Conservation (phyloP, 352 stramenopile genomes). For the Stramenopiles sp. region DNA sequence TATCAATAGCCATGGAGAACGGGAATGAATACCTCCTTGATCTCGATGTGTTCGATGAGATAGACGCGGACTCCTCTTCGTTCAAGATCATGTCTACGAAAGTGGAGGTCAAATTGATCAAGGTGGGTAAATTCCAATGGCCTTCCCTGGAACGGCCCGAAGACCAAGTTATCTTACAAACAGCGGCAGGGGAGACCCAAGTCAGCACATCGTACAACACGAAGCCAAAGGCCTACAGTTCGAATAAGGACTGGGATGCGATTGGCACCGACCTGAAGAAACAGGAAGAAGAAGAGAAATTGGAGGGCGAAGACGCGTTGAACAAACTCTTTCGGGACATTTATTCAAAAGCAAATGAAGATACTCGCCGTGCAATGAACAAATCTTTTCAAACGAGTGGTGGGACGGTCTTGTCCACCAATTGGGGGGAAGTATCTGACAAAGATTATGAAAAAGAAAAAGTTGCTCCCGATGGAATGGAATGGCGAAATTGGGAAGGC, state of each 20-base stretch:
- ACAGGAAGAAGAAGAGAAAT: slow-evolving; percentile 57
- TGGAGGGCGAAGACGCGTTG: slow-evolving; percentile 66
- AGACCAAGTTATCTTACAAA: slow-evolving; percentile 29
- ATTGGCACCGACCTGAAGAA: slow-evolving; percentile 52
- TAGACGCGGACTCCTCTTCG: slow-evolving; percentile 34
- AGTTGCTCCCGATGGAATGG: slow-evolving; percentile 53
- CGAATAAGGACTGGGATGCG: slow-evolving; percentile 55
- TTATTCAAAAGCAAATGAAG: slow-evolving; percentile 66
- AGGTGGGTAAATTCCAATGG: slow-evolving; percentile 27
- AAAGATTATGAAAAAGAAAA: slow-evolving; percentile 72
- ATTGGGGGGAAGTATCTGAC: slow-evolving; percentile 62
- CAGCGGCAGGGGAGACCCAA: slow-evolving; percentile 28
- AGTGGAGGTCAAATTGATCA: slow-evolving; percentile 56
- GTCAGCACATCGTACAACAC: slow-evolving; percentile 26
- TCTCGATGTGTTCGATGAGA: slow-evolving; percentile 43
- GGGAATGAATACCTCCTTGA: slow-evolving; percentile 38
- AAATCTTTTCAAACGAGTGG: slow-evolving; percentile 79
- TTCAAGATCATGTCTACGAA: slow-evolving; percentile 42
- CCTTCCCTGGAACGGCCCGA: slow-evolving; percentile 47
- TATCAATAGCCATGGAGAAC: slow-evolving; percentile 26
- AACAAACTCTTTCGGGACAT: slow-evolving; percentile 73
- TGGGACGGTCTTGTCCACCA: slow-evolving; percentile 67
- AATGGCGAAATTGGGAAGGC: slow-evolving; percentile 60
- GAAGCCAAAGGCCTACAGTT: slow-evolving; percentile 46
- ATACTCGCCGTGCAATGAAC: slow-evolving; percentile 69